Evolutionary conservation across 2,329 filamentous ascomycete genomes (phyloP), one percentile per base, ranked within the genome.

Genomic region (Atkinsonella hypoxylon): DNA sequence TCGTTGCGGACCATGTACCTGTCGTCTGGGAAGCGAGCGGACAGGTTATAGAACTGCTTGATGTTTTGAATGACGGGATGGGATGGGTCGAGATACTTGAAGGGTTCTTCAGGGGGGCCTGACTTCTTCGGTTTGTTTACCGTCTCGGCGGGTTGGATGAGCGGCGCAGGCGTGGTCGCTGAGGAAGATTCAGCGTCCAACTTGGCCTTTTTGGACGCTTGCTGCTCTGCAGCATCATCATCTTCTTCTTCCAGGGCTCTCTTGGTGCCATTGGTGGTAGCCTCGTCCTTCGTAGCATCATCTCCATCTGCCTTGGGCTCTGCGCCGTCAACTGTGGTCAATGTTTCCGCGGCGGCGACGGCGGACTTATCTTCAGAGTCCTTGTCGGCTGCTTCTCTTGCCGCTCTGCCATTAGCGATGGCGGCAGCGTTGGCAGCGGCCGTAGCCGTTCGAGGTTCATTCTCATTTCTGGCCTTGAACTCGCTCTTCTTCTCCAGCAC

Each of bases 1-100:
- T 87, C 87, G 70, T 98, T 98, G 61, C 93, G 87, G 48, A 98
- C 93, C 83, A 98, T 87, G 73, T 93, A 98, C 51, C 91, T 83
- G 66, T 95, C 87, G 20, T 83, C 77, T 0, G 93, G 93, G 73
- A 98, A 98, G 45, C 85, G 83, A 0, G 81, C 67, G 0, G 88
- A 90, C 55, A 97, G 75, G 49, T 85, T 76, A 72, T 97, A 98
- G 70, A 97, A 97, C 2, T 78, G 67, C 60, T 83, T 85, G 62
- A 98, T 91, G 50, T 77, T 76, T 54, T 81, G 66, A 49, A 98
- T 83, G 53, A 93, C 87, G 2, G 81, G 72, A 64, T 96, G 87
- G 26, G 84, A 77, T 0, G 81, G 69, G 9, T 82, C 68, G 40
- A 98, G 78, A 64, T 89, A 98, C 64, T 95, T 96, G 77, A 95